Conservation (phyloP, 345 rosid species). For the Brassica nigra region DNA sequence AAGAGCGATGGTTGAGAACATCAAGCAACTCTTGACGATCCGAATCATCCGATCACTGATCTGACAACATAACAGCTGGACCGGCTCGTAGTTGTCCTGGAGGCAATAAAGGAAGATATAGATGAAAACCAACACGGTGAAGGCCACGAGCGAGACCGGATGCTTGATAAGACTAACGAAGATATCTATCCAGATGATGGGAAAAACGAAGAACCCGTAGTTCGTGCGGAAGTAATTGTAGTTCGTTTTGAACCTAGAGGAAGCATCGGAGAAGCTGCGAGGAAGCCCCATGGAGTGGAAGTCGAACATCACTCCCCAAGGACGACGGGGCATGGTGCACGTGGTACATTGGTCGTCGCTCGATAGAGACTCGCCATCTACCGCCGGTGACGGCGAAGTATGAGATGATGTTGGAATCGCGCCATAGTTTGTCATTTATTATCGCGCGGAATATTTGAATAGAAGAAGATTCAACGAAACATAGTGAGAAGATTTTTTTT, state of each 20-base stretch:
- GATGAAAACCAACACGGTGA: conserved; percentile 54
- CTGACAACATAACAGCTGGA: conserved; percentile 48
- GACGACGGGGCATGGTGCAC: conserved; percentile 52
- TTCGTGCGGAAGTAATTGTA: conserved; percentile 59
- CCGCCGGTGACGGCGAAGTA: conserved; percentile 2
- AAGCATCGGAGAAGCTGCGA: conserved; percentile 38
- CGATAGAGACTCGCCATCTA: conserved; percentile 54
- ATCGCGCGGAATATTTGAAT: not conserved
- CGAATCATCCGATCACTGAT: conserved; percentile 44
- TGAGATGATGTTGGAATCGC: conserved; percentile 73
- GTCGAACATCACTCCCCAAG: conserved; percentile 71
- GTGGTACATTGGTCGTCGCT: conserved; percentile 41
- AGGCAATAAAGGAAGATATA: conserved; percentile 80
- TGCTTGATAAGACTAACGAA: conserved; percentile 69
- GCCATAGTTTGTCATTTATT: conserved; percentile 66
- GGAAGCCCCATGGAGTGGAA: conserved; percentile 52
- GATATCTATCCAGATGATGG: conserved; percentile 40
- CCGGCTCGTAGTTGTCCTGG: conserved; percentile 57
- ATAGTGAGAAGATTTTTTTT: not conserved
- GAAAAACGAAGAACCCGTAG: conserved; percentile 50
- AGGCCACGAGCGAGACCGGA: conserved; percentile 71
- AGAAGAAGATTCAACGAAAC: not conserved
- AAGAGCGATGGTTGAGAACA: conserved; percentile 57
- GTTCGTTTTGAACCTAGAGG: conserved; percentile 51
- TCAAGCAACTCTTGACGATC: conserved; percentile 34